A percentile compares a stretch with the other conserved stretches of the same genome.
Conservation (phyloP, 306 rosid species). For the Heteromeles arbutifolia region DNA sequence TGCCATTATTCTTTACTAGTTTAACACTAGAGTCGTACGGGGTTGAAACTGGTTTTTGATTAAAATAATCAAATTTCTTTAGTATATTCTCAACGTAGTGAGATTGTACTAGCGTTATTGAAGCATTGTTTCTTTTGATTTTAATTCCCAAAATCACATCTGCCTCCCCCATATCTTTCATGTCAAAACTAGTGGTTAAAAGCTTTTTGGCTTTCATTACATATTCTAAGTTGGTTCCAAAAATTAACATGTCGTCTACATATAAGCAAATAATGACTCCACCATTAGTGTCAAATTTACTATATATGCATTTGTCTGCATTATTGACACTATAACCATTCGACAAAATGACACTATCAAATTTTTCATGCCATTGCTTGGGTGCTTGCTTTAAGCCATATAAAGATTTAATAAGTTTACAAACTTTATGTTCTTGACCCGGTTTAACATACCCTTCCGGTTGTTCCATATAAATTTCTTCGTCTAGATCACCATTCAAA, state of each 20-base stretch:
- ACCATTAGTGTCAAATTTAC: neutral
- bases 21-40: neutral
- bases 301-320: neutral
- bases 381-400: no score
- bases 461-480: no score
- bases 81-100: neutral
- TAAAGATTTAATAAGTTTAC: no score
- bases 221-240: neutral
- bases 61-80: neutral
- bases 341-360: no score
- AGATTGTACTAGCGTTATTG: neutral
- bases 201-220: neutral
- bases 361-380: no score
- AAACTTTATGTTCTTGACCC: no score
- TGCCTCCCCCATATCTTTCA: neutral
- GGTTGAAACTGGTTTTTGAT: neutral
- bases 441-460: no score
- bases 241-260: neutral
- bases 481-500: no score
- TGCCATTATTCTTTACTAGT: neutral
- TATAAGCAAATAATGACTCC: neutral
- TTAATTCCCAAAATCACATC: neutral
- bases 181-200: neutral
- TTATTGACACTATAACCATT: no score
- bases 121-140: neutral